phyloP scores from a whole-genome alignment of 495 filamentous ascomycete species.

The Xeromyces bisporus region DNA sequence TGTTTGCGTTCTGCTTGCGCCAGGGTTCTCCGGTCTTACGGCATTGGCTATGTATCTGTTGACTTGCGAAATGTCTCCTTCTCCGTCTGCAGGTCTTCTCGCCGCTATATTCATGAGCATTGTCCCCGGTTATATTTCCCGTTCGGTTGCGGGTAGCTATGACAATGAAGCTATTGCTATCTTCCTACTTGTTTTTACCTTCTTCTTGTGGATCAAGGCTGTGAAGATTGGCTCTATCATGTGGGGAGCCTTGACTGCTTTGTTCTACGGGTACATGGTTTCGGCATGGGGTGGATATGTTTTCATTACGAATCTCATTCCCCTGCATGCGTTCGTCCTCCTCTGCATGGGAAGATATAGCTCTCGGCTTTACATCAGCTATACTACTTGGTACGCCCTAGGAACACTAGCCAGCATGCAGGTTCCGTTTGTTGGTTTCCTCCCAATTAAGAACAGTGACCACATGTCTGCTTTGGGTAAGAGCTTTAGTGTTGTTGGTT shows the following conservation, averaged over 20 bases:
- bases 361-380: slow-evolving; percentile 83
- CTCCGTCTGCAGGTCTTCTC: slow-evolving; percentile 83
- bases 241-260: slow-evolving; percentile 85
- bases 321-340: slow-evolving; percentile 88
- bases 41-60: slow-evolving; percentile 88
- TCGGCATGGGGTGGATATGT: slow-evolving; percentile 99
- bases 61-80: slow-evolving; percentile 87
- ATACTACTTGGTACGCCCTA: slow-evolving; percentile 94
- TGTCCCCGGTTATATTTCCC: slow-evolving; percentile 89
- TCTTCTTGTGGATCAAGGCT: slow-evolving; percentile 97
- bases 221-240: slow-evolving; percentile 89
- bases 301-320: slow-evolving; percentile 97
- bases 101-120: slow-evolving; percentile 97
- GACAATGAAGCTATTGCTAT: slow-evolving; percentile 99
- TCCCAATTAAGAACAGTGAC: slow-evolving; percentile 91
- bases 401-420: slow-evolving; percentile 98
- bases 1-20: slow-evolving; percentile 92
- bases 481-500: slow-evolving; percentile 7
- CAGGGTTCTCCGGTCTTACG: slow-evolving; percentile 88
- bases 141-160: slow-evolving; percentile 95
- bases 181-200: slow-evolving; percentile 95
- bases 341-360: slow-evolving; percentile 96
- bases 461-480: slow-evolving; percentile 94
- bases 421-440: slow-evolving; percentile 96
- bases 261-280: slow-evolving; percentile 99